These are phyloP conservation scores for Jaminaea rosea DNA, from an alignment of 1,284 basidiomycete species.

Conservation along the genomic window DNA sequence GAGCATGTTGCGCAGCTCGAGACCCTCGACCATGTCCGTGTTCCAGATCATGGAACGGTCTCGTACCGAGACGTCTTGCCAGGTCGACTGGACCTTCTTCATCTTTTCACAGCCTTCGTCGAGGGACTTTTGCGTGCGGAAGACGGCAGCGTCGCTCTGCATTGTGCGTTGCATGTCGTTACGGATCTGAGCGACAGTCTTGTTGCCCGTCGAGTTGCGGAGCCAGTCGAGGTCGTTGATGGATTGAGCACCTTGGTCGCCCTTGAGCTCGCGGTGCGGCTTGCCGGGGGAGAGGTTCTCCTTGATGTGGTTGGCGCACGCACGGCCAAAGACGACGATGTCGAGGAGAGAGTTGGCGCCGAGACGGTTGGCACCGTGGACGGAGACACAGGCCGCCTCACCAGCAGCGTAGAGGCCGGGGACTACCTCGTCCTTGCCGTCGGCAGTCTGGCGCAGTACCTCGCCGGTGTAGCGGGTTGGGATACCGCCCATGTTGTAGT, in stretches of 20 bases:
- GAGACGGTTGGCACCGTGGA: slow-evolving; percentile 98
- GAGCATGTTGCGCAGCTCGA: slow-evolving; percentile 91
- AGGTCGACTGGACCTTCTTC: slow-evolving; percentile 74
- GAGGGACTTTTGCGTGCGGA: slow-evolving; percentile 76
- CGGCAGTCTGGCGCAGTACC: slow-evolving; percentile 58
- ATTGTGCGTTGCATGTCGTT: slow-evolving; percentile 98
- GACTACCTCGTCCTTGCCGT: slow-evolving; percentile 85
- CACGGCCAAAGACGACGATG: slow-evolving; percentile 98
- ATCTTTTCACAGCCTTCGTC: slow-evolving; percentile 88
- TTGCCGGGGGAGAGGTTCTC: slow-evolving; percentile 81
- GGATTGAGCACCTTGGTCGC: slow-evolving; percentile 75
- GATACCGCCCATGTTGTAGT: slow-evolving; percentile 81
- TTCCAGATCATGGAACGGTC: slow-evolving; percentile 96
- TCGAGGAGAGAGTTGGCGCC: slow-evolving; percentile 98
- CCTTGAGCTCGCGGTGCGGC: slow-evolving; percentile 79
- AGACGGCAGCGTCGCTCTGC: slow-evolving; percentile 59
- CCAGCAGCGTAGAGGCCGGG: slow-evolving; percentile 97
- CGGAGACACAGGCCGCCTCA: slow-evolving; percentile 96
- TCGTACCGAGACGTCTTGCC: slow-evolving; percentile 84
- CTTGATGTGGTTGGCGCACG: slow-evolving; percentile 94
- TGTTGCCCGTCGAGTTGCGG: slow-evolving; percentile 63
- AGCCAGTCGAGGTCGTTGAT: slow-evolving; percentile 86
- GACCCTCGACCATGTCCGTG: slow-evolving; percentile 80
- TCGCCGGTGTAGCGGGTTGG: slow-evolving; percentile 98
- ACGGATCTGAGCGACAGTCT: slow-evolving; percentile 80